Base-by-base conservation (phyloP, 768 basidiomycete genomes). In the Pleurotus giganteus region DNA sequence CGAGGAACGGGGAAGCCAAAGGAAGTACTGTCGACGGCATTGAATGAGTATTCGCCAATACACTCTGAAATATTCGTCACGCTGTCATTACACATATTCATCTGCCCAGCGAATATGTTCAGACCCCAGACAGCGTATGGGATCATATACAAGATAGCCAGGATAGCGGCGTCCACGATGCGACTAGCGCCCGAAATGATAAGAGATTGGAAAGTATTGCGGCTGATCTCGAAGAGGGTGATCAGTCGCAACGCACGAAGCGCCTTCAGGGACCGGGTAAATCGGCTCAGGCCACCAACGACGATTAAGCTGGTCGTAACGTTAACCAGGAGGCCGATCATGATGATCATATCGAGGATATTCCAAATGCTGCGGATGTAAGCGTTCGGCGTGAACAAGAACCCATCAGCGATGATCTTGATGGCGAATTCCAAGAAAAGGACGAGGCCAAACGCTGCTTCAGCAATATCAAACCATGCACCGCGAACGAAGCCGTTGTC, bases 321-420 rank as follows among this genome's bases (percentile, higher is more conserved):
- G 58, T 91, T 94, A 64, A 88, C 76, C 23, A 94, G 69, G 27
- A 96, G 69, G 4, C 91, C 89, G 29, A 74, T 66, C 74, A 98
- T 82, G 66, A 98, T 88, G 65, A 91, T 66, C 61, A 95, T 86
- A 70, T 98, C 96, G 55, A 98, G 72, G 61, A 88, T 69, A 67
- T 98, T 98, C 94, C 94, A 98, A 6, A 94, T 86, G 58, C 89
- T 91, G 24, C 86, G 86, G 26, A 97, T 68, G 65, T 98, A 98
- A 0, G 94, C 93, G 61, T 94, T 94, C 0, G 94, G 94, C 0
- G 90, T 86, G 71, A 94, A 94, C 12, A 89, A 64, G 68, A 96
- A 89, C 0, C 96, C 96, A 64, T 98, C 96, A 1, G 96, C 96
- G 44, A 93, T 73, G 66, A 94, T 71, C 71, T 98, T 98, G 83